Percentiles rank a stretch among this genome's conserved stretches.
These are phyloP conservation scores for Citrullus colocynthis DNA, from an alignment of 306 rosid genomes.

Conservation along the genomic window DNA sequence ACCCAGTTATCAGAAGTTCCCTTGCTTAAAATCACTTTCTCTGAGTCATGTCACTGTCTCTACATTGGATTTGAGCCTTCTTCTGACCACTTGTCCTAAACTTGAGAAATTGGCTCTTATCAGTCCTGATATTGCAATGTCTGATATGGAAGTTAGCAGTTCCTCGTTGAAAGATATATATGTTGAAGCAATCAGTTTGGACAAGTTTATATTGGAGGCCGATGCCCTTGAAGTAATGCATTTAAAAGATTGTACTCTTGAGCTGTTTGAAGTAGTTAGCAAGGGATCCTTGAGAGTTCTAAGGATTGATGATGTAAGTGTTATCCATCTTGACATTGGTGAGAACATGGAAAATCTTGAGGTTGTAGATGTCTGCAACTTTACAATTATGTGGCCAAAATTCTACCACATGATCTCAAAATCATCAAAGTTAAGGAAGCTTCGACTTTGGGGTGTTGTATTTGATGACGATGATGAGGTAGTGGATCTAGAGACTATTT, in stretches of 20 bases:
- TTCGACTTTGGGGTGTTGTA: constrained; percentile 61
- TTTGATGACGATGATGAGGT: constrained; percentile 71
- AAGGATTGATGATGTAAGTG: constrained; percentile 59
- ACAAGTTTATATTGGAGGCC: constrained; percentile 42
- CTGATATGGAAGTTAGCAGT: constrained; percentile 60
- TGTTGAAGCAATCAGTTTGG: constrained; percentile 59
- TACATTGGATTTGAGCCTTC: constrained; percentile 60
- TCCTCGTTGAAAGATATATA: constrained; percentile 52
- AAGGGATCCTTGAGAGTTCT: constrained; percentile 44
- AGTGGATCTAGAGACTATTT: constrained; percentile 58
- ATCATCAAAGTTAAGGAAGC: constrained; percentile 42
- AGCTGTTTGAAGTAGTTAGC: constrained; percentile 41
- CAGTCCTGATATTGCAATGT: constrained; percentile 65
- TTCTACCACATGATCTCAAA: constrained; percentile 62
- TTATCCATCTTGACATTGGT: constrained; percentile 55
- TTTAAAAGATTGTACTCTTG: constrained; percentile 57
- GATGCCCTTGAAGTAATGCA: constrained; percentile 48
- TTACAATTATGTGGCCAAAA: constrained; percentile 63
- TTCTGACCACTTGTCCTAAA: constrained; percentile 53
- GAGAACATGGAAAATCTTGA: constrained; percentile 62
- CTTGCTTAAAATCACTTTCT: constrained; percentile 61
- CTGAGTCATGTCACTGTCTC: constrained; percentile 55
- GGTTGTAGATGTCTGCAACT: constrained; percentile 59
- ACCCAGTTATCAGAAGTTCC: constrained; percentile 66
- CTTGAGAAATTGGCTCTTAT: constrained; percentile 50